A percentile compares a stretch with the other conserved stretches of the same genome.
Evolutionary conservation across 495 filamentous ascomycete genomes (phyloP).

Genomic region (Copromyces sp.): DNA sequence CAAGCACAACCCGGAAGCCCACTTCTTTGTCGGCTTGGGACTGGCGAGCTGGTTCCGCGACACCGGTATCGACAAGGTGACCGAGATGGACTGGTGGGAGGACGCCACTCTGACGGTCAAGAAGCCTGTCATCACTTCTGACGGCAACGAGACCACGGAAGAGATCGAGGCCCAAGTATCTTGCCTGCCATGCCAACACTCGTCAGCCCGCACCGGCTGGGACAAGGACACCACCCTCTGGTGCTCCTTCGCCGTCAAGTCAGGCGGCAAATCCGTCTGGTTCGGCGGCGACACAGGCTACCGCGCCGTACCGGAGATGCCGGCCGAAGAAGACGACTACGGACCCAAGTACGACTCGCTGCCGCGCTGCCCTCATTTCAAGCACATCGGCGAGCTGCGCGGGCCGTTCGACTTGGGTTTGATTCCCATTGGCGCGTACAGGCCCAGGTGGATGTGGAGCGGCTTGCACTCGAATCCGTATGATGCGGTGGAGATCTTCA

Average conservation of each 20-base stretch:
- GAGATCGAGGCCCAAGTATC: slow-evolving; percentile 64
- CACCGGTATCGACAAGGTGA: slow-evolving; percentile 60
- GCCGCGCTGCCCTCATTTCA: slow-evolving; percentile 78
- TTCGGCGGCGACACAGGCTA: slow-evolving; percentile 80
- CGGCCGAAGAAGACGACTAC: slow-evolving; percentile 55
- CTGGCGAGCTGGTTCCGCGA: slow-evolving; percentile 74
- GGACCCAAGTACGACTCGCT: slow-evolving; percentile 53
- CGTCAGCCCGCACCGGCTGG: slow-evolving; percentile 52
- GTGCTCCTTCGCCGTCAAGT: slow-evolving; percentile 75
- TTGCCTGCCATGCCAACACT: slow-evolving; percentile 83
- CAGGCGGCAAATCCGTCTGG: slow-evolving; percentile 63
- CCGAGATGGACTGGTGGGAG: slow-evolving; percentile 96
- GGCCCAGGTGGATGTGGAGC: slow-evolving; percentile 64
- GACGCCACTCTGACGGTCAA: slow-evolving; percentile 60
- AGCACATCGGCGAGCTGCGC: slow-evolving; percentile 67
- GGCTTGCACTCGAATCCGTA: slow-evolving; percentile 81
- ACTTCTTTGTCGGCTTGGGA: slow-evolving; percentile 86
- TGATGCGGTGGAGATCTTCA: slow-evolving; percentile 84
- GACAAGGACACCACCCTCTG: slow-evolving; percentile 73
- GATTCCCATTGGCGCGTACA: slow-evolving; percentile 91
- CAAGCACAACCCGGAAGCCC: slow-evolving; percentile 62
- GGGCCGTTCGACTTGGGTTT: slow-evolving; percentile 89
- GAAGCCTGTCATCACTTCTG: background rate
- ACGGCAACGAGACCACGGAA: slow-evolving; percentile 20
- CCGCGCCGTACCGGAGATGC: slow-evolving; percentile 63